Conservation (phyloP, 75 land plant species). For the Cunninghamia lanceolata region DNA sequence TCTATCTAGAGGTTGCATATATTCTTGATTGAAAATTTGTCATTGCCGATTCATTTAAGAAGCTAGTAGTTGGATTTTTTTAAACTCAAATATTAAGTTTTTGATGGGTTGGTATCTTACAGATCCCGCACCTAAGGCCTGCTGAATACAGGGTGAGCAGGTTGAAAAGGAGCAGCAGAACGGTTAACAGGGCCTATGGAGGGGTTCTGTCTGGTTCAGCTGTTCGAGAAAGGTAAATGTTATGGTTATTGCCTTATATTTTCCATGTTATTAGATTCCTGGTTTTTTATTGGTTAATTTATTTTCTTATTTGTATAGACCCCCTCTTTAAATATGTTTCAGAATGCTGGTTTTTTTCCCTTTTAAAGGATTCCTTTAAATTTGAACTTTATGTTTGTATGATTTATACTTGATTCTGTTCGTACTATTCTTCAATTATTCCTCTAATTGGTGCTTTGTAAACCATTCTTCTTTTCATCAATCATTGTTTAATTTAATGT, state of each 20-base stretch:
- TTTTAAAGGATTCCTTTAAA: too few relatives aligned
- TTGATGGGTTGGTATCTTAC: constrained; percentile 3
- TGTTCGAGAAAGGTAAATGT: constrained; percentile 64
- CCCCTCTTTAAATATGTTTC: too few relatives aligned
- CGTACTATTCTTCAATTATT: too few relatives aligned
- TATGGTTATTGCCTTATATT: background rate
- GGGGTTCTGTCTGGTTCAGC: constrained; percentile 69
- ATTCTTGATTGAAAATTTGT: background rate
- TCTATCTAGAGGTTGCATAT: too few relatives aligned
- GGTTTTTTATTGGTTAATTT: background rate
- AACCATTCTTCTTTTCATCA: too few relatives aligned
- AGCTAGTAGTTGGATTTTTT: background rate
- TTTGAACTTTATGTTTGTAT: background rate
- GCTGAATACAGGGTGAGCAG: constrained; percentile 71
- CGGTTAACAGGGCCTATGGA: constrained; percentile 84
- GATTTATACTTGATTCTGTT: too few relatives aligned
- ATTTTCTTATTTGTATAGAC: background rate
- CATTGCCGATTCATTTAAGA: background rate
- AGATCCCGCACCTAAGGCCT: constrained; percentile 88
- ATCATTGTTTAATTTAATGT: too few relatives aligned
- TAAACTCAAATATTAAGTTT: background rate
- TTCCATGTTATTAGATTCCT: background rate
- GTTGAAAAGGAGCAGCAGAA: constrained; percentile 66
- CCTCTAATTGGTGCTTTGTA: too few relatives aligned
- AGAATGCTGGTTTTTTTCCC: too few relatives aligned